Conservation (phyloP, 129 eudicot species). For the Dittrichia graveolens region DNA sequence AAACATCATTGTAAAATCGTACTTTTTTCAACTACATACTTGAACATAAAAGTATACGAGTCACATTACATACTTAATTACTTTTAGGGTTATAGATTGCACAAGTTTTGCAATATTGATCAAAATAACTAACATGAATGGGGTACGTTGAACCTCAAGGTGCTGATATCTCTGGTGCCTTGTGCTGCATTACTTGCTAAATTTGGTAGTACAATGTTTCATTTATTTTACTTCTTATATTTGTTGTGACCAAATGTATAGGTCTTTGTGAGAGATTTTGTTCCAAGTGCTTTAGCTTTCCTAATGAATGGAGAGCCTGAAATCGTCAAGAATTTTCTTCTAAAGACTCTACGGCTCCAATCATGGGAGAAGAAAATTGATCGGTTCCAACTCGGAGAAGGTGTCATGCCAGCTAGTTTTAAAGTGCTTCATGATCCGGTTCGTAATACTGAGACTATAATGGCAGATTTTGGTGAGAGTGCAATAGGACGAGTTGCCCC, state of each 20-base stretch:
- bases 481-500: conserved; percentile 99
- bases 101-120: background rate
- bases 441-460: conserved; percentile 74
- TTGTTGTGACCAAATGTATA: conserved; percentile 20
- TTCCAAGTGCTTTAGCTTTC: conserved; percentile 95
- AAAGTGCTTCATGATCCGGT: conserved; percentile 90
- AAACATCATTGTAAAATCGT: background rate
- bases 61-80: too few species aligned
- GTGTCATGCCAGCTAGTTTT: conserved; percentile 99
- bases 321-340: conserved; percentile 77
- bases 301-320: conserved; percentile 98
- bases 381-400: conserved; percentile 87
- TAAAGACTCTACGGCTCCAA: conserved; percentile 94
- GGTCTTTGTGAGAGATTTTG: conserved; percentile 85
- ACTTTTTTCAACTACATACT: background rate
- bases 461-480: conserved; percentile 97
- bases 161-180: background rate
- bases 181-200: background rate
- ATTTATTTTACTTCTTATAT: background rate
- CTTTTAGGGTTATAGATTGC: too few species aligned
- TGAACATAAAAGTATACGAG: too few species aligned
- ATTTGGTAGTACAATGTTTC: background rate
- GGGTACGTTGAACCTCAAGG: background rate
- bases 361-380: conserved; percentile 95
- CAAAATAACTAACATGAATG: background rate